Evolutionary conservation across 805 yeast genomes (phyloP), one percentile per base, ranked within the genome.

Genomic region (Lipomyces orientalis): DNA sequence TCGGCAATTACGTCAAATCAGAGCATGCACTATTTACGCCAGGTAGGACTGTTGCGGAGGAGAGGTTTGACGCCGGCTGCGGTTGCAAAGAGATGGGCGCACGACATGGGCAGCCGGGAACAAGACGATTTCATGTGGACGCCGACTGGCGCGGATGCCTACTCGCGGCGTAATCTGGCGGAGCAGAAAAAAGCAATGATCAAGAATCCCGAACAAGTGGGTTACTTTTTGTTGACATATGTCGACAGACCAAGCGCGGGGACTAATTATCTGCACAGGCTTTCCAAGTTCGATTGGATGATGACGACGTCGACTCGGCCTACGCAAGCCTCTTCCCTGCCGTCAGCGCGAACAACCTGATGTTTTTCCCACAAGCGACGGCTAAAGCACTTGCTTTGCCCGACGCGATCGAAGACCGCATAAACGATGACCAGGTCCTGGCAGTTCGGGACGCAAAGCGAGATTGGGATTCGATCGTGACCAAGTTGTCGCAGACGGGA

Each of bases 381-480:
- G 60, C 34, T n/a, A 29, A 54, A 22, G 7, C 46, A 51, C 59
- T 61, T 16, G 37, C 68, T 2, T 61, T 75, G 9, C 75, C 73
- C n/a, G 62, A 55, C 4, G 54, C 62, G 16, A 49, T 73, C 16
- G 58, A 64, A 16, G 66, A 70, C 22, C 60, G 75, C 12, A 54
- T 74, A n/a, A 72, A 68, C 22, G 59, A 54, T 14, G 14, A 54
- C n/a, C 56, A 66, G 9, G 64, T 69, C 7, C 66, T 66, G 8
- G 58, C 58, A 43, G 60, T 68, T 16, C 58, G 67, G 7, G 43
- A 62, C 1, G 65, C 55, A 1, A 70, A 63, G 34, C 71, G 65
- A 22, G 65, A 73, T 58, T 75, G 76, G 77, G 64, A 61, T 12
- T 37, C 58, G 3, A 70, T 73, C 3, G 54, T 75, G 12, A 51